Base-by-base conservation (phyloP, 768 basidiomycete genomes). In the Cystobasidiopsis lactophilus region DNA sequence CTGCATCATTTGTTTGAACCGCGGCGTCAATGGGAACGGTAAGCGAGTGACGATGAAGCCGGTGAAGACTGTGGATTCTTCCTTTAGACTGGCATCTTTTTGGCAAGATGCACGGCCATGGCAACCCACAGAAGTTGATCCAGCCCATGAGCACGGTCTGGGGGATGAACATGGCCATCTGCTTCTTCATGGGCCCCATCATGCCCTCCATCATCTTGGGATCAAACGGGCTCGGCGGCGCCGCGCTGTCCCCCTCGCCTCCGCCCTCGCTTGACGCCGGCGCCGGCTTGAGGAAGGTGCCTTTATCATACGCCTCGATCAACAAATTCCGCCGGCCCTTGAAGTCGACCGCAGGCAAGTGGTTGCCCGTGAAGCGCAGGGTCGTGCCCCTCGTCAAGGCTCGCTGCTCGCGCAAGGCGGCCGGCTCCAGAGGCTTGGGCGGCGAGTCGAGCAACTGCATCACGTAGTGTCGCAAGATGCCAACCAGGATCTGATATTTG, bases 171-270 rank as follows among this genome's bases (percentile, higher is more conserved):
- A 93, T 89, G 46, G 95, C 86, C 75, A 85, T 85, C 68, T 98
- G 93, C 19, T 91, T 95, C 73, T 95, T 95, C 80, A 98, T 83
- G 33, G 85, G 85, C 11, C 85, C 75, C 88, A 95, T 91, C 85
- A 95, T 89, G 37, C 83, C 84, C 59, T 95, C 91, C 86, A 96
- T 91, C 41, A 80, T 78, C 47, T 76, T 76, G 7, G 85, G 85
- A 70, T 95, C 91, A 65, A 95, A 73, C 0, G 88, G 84, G 61
- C 86, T 91, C 16, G 80, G 74, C 23, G 84, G 75, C 1, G 56
- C 43, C 1, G 73, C 59, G 14, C 62, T 79, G 45, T 73, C 70
- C 40, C 68, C 66, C 75, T 78, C 26, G n/a, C n/a, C n/a, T n/a
- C n/a, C n/a, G n/a, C n/a, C n/a, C n/a, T n/a, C n/a, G n/a, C n/a